Evolutionary conservation across 2,329 filamentous ascomycete genomes (phyloP).

Genomic region (Claviceps sp.): DNA sequence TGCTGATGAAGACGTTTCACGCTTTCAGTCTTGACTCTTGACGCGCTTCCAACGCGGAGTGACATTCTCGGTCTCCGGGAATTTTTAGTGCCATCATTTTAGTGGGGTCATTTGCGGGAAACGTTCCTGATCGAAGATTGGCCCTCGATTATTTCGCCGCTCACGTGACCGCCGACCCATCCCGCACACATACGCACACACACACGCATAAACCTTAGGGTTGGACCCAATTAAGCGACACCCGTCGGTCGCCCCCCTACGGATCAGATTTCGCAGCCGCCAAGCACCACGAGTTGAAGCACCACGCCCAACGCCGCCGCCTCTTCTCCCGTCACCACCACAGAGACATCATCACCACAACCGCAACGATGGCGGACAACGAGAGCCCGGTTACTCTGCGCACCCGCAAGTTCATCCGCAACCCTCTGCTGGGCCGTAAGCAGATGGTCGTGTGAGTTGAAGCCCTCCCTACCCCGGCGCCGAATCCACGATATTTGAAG

Average conservation of each 20-base stretch:
- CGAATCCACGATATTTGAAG: not conserved
- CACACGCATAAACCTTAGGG: slow-evolving; percentile 23
- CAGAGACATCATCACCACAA: slow-evolving; percentile 22
- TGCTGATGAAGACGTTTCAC: not conserved
- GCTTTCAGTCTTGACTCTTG: no score
- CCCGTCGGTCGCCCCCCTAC: slow-evolving; percentile 18
- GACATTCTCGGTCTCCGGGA: not conserved
- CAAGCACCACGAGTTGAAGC: slow-evolving; percentile 16
- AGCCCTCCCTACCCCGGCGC: not conserved
- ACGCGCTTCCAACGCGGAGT: not conserved
- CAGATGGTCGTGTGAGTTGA: slow-evolving; percentile 97
- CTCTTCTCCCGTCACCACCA: slow-evolving; percentile 19
- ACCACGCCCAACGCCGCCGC: slow-evolving; percentile 14
- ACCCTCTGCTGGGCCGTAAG: slow-evolving; percentile 96
- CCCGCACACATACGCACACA: not conserved
- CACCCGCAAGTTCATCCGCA: slow-evolving; percentile 99
- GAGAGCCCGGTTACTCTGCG: slow-evolving; percentile 70
- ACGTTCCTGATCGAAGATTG: not conserved
- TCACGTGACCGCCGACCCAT: not conserved
- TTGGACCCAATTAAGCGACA: slow-evolving; percentile 33
- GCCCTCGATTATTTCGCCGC: not conserved
- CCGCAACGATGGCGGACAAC: slow-evolving; percentile 76
- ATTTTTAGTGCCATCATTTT: not conserved
- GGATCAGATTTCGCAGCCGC: slow-evolving; percentile 14
- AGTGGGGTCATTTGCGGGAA: not conserved